Evolutionary conservation across 192 early-diverging fungal species (phyloP), one percentile per base, ranked within the genome.

Genomic region (Jimgerdemannia flammicorona): DNA sequence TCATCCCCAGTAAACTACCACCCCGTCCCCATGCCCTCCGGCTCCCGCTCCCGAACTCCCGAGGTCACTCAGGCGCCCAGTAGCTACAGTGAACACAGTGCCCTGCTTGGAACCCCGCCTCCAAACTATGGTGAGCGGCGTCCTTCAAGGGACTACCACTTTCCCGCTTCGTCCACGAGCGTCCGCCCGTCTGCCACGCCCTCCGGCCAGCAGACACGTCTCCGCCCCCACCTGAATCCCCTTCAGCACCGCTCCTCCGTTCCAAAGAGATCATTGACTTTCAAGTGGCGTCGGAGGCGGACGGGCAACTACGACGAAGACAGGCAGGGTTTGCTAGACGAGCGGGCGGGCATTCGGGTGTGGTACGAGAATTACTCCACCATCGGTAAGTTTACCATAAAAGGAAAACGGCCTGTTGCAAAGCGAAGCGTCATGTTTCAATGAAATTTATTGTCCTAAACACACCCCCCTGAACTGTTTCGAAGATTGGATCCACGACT

Each of bases 401-500:
- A 59, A 59, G 14, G 49, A 14, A 59, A 59, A 59, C 14, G 6
- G 49, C 0, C 49, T 59, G 29, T 29, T 29, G 29, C 29, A 1
- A 29, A 29, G 29, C 29, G 29, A 29, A 29, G 29, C 29, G 29
- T 29, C 29, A 29, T 29, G 29, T 29, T 29, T 29, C 29, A 29
- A 29, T 29, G 29, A 29, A 29, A 29, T 29, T 29, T 18, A 20
- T 2, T 14, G 67, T 14, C 67, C 29, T 10, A 59, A 10, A 19
- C 19, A 68, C 67, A 9, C 6, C 6, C 18, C 40, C 19, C 18
- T 68, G 67, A 8, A 41, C 67, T 40, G 49, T 64, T 9, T 10
- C 40, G 7, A 78, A 90, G 95, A 98, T 83, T 97, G 94, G 94
- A 92, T 96, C 63, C 94, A 96, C 75, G 95, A 97, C 82, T 88